Evolutionary conservation across 257 asterid genomes (phyloP), one percentile per base, ranked within the genome.

Genomic region (Nicotiana sylvestris): DNA sequence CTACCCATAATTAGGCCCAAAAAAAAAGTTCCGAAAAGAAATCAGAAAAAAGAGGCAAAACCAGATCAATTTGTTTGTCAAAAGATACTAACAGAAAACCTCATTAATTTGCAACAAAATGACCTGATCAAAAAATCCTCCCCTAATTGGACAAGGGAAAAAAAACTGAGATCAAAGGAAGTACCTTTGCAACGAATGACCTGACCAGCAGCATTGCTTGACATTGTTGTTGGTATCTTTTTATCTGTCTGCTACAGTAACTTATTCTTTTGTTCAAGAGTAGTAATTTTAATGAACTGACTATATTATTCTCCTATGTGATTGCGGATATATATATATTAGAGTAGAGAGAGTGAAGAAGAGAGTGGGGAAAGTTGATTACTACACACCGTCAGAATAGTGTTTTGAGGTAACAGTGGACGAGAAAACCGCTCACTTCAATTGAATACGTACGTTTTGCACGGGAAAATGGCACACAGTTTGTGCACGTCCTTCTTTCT

Each of bases 121-220:
- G 29, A 58, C 21, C 64, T 11, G 69, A 64, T 43, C 2, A 43
- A 43, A 6, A 43, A 43, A 43, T 8, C 11, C 49, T 43, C 11
- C 49, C 3, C 49, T 43, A 43, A 43, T 43, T 1, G 49, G 49
- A 43, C 49, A 43, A 43, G 10, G 21, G 21, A 10, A 43, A 17
- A 57, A 53, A 53, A 37, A 16, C 29, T 11, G 4, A 17, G 82
- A 43, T 9, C 9, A 11, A 81, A 60, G 10, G 4, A 32, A 33
- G 61, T 6, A 88, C 91, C 91, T 88, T 86, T 86, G 86, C 91
- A 88, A 55, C 86, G 86, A 53, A 88, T 88, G 33, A 88, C 87
- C 67, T 88, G 86, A 46, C 88, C 90, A 25, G 86, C 86, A 51
- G 91, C 78, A 60, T 4, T 83, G 49, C 70, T 77, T 39, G 87